phyloP scores from a whole-genome alignment of 805 yeast genomes.

The Wickerhamiella domercqiae region DNA sequence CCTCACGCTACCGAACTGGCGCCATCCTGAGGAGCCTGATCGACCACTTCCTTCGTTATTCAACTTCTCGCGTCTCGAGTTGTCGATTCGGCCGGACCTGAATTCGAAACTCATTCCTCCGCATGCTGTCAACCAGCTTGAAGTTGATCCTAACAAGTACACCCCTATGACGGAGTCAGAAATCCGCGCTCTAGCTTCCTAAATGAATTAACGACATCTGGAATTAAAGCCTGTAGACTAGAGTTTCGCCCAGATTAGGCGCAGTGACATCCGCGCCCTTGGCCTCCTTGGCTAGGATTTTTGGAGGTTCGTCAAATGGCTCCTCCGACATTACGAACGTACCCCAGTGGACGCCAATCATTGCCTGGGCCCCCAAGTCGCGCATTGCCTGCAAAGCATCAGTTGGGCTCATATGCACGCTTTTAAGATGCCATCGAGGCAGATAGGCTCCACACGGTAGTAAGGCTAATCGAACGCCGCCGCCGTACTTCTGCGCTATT shows the following conservation, averaged over 20 bases:
- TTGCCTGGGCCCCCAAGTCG: slow-evolving; percentile 42
- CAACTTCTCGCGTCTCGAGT: slow-evolving; percentile 61
- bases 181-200: slow-evolving; percentile 1
- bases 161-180: not conserved
- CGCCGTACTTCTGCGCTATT: slow-evolving; percentile 50
- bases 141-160: not conserved
- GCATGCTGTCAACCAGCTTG: slow-evolving; percentile 1
- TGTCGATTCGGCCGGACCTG: slow-evolving; percentile 29
- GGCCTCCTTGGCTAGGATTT: slow-evolving; percentile 38
- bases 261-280: slow-evolving; percentile 31
- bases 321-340: slow-evolving; percentile 84
- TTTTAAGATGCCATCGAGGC: slow-evolving; percentile 86
- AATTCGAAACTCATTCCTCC: slow-evolving; percentile 26
- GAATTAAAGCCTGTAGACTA: slow-evolving; percentile 23
- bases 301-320: slow-evolving; percentile 71
- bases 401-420: slow-evolving; percentile 72
- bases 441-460: slow-evolving; percentile 92
- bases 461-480: slow-evolving; percentile 41
- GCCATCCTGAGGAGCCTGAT: slow-evolving; percentile 53
- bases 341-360: slow-evolving; percentile 94
- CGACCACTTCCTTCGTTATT: slow-evolving; percentile 61
- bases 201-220: too few species aligned
- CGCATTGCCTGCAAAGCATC: slow-evolving; percentile 58
- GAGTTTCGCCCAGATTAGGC: slow-evolving; percentile 66
- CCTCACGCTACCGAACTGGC: slow-evolving; percentile 29